Conservation (phyloP, 2,329 filamentous ascomycete genomes). For the Lasiodiplodia citricola region DNA sequence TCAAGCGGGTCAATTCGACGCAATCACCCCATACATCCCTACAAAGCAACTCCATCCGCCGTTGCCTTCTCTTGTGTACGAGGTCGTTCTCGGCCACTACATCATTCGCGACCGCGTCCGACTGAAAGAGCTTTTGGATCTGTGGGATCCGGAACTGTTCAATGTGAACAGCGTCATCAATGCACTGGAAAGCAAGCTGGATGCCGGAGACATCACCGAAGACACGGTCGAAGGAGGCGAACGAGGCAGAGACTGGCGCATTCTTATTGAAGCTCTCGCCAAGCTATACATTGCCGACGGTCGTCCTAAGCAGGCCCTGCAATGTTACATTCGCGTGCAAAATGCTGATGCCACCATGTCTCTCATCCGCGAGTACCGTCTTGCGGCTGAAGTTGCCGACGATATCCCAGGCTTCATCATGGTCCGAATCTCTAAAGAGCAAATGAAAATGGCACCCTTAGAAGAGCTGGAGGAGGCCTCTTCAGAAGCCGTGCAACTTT, state of each 20-base stretch:
- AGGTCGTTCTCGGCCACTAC: conserved; percentile 88
- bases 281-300: conserved; percentile 83
- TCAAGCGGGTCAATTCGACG: conserved; percentile 82
- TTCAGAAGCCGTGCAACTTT: conserved; percentile 79
- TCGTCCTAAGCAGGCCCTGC: conserved; percentile 80
- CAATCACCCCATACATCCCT: conserved; percentile 85
- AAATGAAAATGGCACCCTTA: conserved; percentile 67
- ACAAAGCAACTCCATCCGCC: conserved; percentile 77
- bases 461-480: conserved; percentile 79
- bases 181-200: conserved; percentile 81
- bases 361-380: conserved; percentile 83
- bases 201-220: conserved; percentile 74
- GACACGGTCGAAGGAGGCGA: conserved; percentile 77
- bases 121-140: conserved; percentile 79
- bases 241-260: conserved; percentile 80
- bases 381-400: conserved; percentile 87
- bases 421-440: conserved; percentile 78
- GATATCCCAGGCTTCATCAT: conserved; percentile 89
- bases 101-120: conserved; percentile 75
- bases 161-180: conserved; percentile 77
- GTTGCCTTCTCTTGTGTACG: conserved; percentile 82
- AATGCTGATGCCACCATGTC: conserved; percentile 89
- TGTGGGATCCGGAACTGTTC: conserved; percentile 85
- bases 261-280: conserved; percentile 85
- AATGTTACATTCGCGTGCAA: conserved; percentile 87